These are phyloP conservation scores for Phaeotremella skinneri DNA, from an alignment of 768 basidiomycete species.

Conservation along the genomic window DNA sequence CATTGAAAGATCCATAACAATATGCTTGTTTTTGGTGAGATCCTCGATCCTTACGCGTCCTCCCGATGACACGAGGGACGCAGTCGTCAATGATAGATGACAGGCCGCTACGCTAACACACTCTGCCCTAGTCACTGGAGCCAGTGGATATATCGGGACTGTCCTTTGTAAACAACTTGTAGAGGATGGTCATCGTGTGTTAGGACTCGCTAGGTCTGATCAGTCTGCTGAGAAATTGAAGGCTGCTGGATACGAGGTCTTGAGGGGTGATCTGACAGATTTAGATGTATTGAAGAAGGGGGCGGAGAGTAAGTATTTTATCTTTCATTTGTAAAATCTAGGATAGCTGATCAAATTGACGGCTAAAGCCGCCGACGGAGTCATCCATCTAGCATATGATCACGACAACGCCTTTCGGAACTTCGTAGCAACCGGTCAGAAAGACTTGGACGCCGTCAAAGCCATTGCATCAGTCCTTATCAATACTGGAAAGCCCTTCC, in stretches of 20 bases:
- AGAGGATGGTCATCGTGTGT: constrained; percentile 24
- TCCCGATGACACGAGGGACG: too few species aligned
- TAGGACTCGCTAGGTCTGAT: constrained; percentile 27
- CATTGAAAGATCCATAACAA: background rate
- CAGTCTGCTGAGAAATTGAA: constrained; percentile 20
- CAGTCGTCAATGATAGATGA: too few species aligned
- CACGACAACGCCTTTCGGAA: constrained; percentile 24
- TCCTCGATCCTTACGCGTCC: background rate
- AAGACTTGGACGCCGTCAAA: constrained; percentile 30
- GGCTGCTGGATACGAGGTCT: constrained; percentile 19
- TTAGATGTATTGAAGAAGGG: constrained; percentile 19
- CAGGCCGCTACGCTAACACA: background rate
- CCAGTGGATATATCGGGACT: constrained; percentile 27
- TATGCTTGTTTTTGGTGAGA: background rate
- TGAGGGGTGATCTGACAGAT: constrained; percentile 32
- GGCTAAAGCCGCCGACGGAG: constrained; percentile 23
- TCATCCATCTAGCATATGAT: constrained; percentile 38
- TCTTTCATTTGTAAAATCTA: background rate
- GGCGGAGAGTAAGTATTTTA: constrained; percentile 10
- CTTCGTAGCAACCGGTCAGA: background rate
- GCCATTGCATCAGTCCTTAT: constrained; percentile 21
- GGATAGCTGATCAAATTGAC: background rate
- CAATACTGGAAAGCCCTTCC: constrained; percentile 33
- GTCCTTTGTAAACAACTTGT: constrained; percentile 15
- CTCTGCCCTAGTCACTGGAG: constrained; percentile 37